Conservation (phyloP, 345 rosid species). For the Orychophragmus violaceus region DNA sequence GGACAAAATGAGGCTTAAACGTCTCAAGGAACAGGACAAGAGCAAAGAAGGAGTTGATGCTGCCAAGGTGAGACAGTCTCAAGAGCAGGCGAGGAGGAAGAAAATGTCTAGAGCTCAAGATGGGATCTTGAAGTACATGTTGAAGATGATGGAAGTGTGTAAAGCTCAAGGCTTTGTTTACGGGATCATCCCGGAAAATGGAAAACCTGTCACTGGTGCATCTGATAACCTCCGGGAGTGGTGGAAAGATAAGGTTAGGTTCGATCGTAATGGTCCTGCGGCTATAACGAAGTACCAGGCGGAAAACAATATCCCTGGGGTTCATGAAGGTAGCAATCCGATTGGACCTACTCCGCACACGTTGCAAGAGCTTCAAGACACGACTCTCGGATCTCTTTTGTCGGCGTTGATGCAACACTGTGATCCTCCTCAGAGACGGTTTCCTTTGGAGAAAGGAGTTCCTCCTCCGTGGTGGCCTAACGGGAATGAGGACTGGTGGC, state of each 20-base stretch:
- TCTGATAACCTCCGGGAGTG: slow-evolving; percentile 94
- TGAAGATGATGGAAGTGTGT: slow-evolving; percentile 97
- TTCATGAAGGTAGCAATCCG: slow-evolving; percentile 43
- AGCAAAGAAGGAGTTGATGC: slow-evolving; percentile 59
- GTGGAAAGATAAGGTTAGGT: slow-evolving; percentile 99
- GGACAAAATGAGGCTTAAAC: slow-evolving; percentile 73
- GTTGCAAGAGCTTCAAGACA: slow-evolving; percentile 95
- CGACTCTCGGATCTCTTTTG: slow-evolving; percentile 86
- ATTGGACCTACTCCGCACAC: slow-evolving; percentile 57
- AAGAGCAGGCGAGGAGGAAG: slow-evolving; percentile 96
- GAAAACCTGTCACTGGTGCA: slow-evolving; percentile 88
- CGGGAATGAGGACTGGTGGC: slow-evolving; percentile 96
- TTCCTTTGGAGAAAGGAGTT: slow-evolving; percentile 71
- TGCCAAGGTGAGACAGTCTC: slow-evolving; percentile 66
- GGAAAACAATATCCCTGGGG: slow-evolving; percentile 53
- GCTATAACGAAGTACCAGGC: slow-evolving; percentile 81
- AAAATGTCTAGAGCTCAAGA: slow-evolving; percentile 99
- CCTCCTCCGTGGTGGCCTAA: slow-evolving; percentile 99
- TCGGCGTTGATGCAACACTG: slow-evolving; percentile 98
- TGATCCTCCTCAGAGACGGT: slow-evolving; percentile 92
- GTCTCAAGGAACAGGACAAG: slow-evolving; percentile 78
- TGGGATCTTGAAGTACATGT: slow-evolving; percentile 95
- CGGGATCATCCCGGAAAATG: slow-evolving; percentile 97
- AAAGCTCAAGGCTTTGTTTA: slow-evolving; percentile 94
- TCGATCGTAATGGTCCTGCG: slow-evolving; percentile 95